Percentiles rank a stretch among this genome's conserved stretches.
Evolutionary conservation across 176 grass and related monocot genomes (phyloP).

Genomic region (Zea luxurians): DNA sequence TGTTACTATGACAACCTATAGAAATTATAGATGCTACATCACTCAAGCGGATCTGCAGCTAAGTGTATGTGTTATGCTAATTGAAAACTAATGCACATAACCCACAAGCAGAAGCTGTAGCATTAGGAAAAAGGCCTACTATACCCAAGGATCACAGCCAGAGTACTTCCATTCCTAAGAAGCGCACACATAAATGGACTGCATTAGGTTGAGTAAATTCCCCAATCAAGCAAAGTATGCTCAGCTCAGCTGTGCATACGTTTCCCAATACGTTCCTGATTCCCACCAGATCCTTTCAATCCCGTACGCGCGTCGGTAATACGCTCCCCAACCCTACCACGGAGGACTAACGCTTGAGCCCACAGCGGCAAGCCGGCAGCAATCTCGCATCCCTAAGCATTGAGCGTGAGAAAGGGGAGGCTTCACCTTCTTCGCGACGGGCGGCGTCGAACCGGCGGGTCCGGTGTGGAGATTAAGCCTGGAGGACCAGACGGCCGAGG

Average conservation of each 20-base stretch:
- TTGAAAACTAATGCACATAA: conserved; percentile 7
- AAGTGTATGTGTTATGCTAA: neutral
- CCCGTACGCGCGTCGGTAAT: neutral
- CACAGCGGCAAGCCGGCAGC: conserved; percentile 2
- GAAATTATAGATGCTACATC: neutral
- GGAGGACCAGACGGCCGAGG: conserved; percentile 51
- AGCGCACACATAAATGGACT: neutral
- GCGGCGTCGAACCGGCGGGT: conserved; percentile 1
- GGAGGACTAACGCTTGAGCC: neutral
- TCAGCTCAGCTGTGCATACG: neutral
- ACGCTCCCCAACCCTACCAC: neutral
- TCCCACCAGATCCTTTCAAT: conserved; percentile 38
- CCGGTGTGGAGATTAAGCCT: conserved; percentile 39
- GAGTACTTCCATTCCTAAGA: neutral
- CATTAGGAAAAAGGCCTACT: neutral
- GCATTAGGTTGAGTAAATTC: conserved; percentile 22
- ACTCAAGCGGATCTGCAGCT: neutral
- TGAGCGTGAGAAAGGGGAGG: neutral
- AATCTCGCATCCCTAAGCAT: neutral
- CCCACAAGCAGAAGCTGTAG: neutral
- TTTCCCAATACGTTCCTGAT: neutral
- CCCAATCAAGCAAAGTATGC: conserved; percentile 3
- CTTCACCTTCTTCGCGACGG: conserved; percentile 40
- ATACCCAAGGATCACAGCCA: conserved; percentile 12
- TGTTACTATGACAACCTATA: neutral